Conservation (phyloP, 2,329 filamentous ascomycete species). For the Fusarium setosum region DNA sequence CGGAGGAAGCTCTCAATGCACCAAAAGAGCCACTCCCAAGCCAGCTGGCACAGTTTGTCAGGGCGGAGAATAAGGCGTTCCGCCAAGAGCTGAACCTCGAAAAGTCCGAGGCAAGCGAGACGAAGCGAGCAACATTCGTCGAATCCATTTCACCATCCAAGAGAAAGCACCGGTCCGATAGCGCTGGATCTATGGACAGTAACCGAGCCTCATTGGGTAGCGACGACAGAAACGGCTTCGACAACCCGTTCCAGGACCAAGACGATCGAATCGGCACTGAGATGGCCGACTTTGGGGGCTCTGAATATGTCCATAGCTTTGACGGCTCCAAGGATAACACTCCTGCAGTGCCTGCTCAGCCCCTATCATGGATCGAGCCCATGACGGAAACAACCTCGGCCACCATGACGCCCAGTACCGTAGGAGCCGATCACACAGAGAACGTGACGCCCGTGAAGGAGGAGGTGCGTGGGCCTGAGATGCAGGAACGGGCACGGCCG, state of each 20-base stretch:
- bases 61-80: conserved; percentile 64
- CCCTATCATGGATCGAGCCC: conserved; percentile 14
- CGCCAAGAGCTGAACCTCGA: conserved; percentile 60
- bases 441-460: conserved; percentile 8
- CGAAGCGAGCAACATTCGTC: conserved; percentile 35
- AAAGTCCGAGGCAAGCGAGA: conserved; percentile 37
- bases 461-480: conserved; percentile 53
- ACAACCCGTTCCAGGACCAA: conserved; percentile 46
- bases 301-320: conserved; percentile 28
- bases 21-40: conserved; percentile 51
- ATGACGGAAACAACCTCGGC: conserved; percentile 39
- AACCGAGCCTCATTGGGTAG: conserved; percentile 58
- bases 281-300: conserved; percentile 41
- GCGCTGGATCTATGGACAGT: conserved; percentile 59
- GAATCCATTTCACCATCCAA: conserved; percentile 59
- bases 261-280: conserved; percentile 40
- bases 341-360: conserved; percentile 17
- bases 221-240: conserved; percentile 48
- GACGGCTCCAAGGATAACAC: conserved; percentile 19
- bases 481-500: conserved; percentile 54
- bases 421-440: conserved; percentile 36
- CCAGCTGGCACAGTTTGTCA: conserved; percentile 58
- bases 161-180: conserved; percentile 58
- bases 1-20: conserved; percentile 49
- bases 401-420: conserved; percentile 40